phyloP scores from a whole-genome alignment of 2,329 filamentous ascomycete species.

The Botrytis galanthina region DNA sequence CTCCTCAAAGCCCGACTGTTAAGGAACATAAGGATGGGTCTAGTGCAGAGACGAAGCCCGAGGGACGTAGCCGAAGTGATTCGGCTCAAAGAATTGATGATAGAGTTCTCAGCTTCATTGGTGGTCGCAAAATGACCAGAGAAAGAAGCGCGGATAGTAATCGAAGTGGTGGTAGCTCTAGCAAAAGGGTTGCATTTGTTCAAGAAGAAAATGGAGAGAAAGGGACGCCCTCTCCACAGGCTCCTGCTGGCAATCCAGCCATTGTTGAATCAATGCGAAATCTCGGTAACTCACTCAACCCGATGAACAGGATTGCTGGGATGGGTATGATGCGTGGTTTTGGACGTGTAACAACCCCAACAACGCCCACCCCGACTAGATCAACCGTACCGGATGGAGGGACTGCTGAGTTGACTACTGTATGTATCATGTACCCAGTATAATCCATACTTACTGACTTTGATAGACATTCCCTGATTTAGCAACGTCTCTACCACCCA shows the following conservation, averaged over 20 bases:
- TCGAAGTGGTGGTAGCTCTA: constrained; percentile 58
- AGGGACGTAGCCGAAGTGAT: constrained; percentile 35
- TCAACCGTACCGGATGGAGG: constrained; percentile 49
- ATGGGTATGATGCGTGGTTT: constrained; percentile 76
- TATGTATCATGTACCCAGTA: constrained; percentile 40
- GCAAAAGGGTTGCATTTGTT: constrained; percentile 55
- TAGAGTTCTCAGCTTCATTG: constrained; percentile 68
- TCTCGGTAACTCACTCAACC: constrained; percentile 77
- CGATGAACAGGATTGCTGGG: constrained; percentile 72
- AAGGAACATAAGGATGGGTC: constrained; percentile 23
- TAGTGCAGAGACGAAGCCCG: constrained; percentile 1
- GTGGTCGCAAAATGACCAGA: constrained; percentile 58
- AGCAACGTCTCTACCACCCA: constrained; percentile 53
- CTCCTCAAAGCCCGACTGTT: constrained; percentile 44
- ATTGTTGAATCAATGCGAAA: constrained; percentile 78
- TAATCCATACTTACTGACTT: neutral
- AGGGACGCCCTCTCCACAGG: constrained; percentile 37
- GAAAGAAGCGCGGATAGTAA: constrained; percentile 77
- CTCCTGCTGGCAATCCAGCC: constrained; percentile 52
- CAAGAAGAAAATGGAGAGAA: constrained; percentile 43
- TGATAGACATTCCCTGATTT: constrained; percentile 60
- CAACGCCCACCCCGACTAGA: constrained; percentile 42
- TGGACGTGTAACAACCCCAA: constrained; percentile 50
- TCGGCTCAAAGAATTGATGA: constrained; percentile 52
- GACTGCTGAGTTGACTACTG: constrained; percentile 52